Evolutionary conservation across 176 grass and related monocot genomes (phyloP).

Genomic region (Eleusine coracana): DNA sequence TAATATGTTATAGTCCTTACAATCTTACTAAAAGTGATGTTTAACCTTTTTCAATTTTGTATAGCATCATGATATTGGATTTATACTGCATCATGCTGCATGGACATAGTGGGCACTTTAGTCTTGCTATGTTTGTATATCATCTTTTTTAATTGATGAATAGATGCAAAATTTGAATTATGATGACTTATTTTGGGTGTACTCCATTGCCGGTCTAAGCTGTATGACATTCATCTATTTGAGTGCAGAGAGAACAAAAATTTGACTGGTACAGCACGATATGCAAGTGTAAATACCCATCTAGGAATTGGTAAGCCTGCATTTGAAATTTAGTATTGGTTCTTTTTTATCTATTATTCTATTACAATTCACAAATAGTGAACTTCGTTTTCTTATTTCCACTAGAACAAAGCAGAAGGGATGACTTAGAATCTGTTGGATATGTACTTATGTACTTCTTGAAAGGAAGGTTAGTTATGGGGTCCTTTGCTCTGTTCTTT

Average conservation of each 20-base stretch:
- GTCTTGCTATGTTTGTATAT: constrained; percentile 21
- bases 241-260: constrained; percentile 89
- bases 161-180: constrained; percentile 21
- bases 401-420: constrained; percentile 94
- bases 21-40: constrained; percentile 12
- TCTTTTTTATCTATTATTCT: constrained; percentile 20
- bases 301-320: constrained; percentile 76
- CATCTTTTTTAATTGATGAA: background rate
- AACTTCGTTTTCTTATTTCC: constrained; percentile 30
- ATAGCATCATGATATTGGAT: background rate
- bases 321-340: constrained; percentile 7
- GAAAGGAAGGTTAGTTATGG: constrained; percentile 82
- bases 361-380: background rate
- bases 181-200: background rate
- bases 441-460: constrained; percentile 97
- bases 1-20: constrained; percentile 29
- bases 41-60: constrained; percentile 19
- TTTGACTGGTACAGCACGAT: constrained; percentile 90
- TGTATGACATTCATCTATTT: constrained; percentile 45
- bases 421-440: constrained; percentile 95
- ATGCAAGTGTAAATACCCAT: constrained; percentile 96
- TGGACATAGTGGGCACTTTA: background rate
- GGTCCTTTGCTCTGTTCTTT: constrained; percentile 3
- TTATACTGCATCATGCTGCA: constrained; percentile 7
- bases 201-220: constrained; percentile 6